These are phyloP conservation scores for Isabelozyma gotoi DNA, from an alignment of 805 yeast genomes.

Conservation along the genomic window DNA sequence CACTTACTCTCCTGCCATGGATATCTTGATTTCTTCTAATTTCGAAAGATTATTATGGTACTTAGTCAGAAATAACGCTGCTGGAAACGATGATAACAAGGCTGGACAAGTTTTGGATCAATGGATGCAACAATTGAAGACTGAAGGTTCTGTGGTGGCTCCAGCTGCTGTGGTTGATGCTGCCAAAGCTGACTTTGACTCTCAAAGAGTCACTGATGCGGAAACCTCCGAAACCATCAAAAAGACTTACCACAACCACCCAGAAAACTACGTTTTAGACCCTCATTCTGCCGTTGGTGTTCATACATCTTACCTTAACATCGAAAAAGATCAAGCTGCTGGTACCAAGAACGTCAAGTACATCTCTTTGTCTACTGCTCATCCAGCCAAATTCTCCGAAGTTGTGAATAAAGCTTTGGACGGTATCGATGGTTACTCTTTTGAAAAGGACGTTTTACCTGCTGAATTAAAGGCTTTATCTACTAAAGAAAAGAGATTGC, in stretches of 20 bases:
- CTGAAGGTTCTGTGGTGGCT: slow-evolving; percentile 74
- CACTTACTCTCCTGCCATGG: slow-evolving; percentile 98
- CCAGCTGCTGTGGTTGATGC: slow-evolving; percentile 60
- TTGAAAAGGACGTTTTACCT: slow-evolving; percentile 87
- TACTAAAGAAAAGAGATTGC: slow-evolving; percentile 70
- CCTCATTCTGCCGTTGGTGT: slow-evolving; percentile 98
- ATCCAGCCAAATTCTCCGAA: slow-evolving; percentile 97
- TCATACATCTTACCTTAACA: slow-evolving; percentile 66
- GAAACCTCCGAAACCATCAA: slow-evolving; percentile 82
- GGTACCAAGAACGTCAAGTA: slow-evolving; percentile 42
- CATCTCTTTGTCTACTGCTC: slow-evolving; percentile 92
- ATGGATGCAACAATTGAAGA: slow-evolving; percentile 80
- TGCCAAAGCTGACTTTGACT: slow-evolving; percentile 69
- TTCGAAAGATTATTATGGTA: slow-evolving; percentile 97
- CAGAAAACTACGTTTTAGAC: slow-evolving; percentile 78
- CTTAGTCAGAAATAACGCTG: slow-evolving; percentile 71
- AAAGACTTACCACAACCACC: slow-evolving; percentile 56
- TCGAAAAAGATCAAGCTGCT: slow-evolving; percentile 45
- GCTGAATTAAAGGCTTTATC: slow-evolving; percentile 76
- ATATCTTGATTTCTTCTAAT: slow-evolving; percentile 90
- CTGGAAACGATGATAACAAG: slow-evolving; percentile 48
- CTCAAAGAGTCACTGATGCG: slow-evolving; percentile 76
- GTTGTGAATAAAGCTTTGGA: slow-evolving; percentile 84
- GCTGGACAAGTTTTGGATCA: slow-evolving; percentile 72
- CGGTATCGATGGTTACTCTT: slow-evolving; percentile 70